A percentile compares a stretch with the other conserved stretches of the same genome.
These are phyloP conservation scores for Musa beccarii DNA, from an alignment of 176 grass and related monocot species.

Conservation along the genomic window DNA sequence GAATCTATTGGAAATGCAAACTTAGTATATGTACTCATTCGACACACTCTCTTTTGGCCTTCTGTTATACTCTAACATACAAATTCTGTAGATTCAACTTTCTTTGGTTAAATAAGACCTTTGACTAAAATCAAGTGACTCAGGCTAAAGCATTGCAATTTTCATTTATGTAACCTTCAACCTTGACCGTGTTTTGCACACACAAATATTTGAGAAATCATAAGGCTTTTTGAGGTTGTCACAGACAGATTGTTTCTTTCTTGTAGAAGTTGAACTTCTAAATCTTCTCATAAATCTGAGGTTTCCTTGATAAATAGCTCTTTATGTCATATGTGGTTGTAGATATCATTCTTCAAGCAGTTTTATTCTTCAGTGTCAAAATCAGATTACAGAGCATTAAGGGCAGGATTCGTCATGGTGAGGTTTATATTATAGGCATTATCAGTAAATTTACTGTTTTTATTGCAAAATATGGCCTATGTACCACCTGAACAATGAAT, in stretches of 20 bases:
- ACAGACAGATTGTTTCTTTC: background rate
- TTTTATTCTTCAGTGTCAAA: conserved; percentile 15
- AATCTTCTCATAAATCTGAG: background rate
- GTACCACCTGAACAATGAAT: background rate
- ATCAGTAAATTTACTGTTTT: background rate
- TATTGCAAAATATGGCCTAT: background rate
- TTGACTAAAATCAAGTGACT: too few species aligned
- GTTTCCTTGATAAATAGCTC: background rate
- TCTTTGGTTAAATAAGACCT: too few species aligned
- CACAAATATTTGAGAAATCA: background rate
- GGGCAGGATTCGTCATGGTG: conserved; percentile 17
- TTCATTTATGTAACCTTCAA: too few species aligned
- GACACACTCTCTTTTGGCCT: too few species aligned
- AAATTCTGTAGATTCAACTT: too few species aligned
- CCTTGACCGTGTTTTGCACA: too few species aligned
- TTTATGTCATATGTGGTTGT: conserved; percentile 1
- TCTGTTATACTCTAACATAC: too few species aligned
- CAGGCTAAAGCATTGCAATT: too few species aligned
- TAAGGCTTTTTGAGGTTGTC: background rate
- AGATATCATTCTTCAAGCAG: conserved; percentile 17
- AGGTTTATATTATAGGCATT: background rate
- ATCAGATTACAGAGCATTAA: conserved; percentile 17
- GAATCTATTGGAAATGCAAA: too few species aligned
- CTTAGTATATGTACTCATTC: too few species aligned
- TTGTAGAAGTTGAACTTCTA: background rate